phyloP scores from a whole-genome alignment of 352 stramenopile species.

The Pythium periplocum region DNA sequence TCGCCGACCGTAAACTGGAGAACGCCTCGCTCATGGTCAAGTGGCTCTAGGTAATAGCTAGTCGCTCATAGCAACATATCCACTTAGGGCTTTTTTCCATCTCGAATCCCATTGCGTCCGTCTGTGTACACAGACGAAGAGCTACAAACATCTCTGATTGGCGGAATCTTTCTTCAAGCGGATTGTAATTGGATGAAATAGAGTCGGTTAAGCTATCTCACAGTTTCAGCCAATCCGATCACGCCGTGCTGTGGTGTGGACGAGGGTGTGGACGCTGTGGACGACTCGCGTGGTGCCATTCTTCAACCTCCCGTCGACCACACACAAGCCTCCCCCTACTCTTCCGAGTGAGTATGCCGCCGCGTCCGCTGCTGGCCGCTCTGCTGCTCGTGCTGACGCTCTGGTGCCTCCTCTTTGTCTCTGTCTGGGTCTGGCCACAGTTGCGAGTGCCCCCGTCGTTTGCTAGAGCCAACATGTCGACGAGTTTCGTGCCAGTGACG shows the following conservation, averaged over 20 bases:
- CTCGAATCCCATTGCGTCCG: no score
- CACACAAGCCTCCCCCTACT: not conserved
- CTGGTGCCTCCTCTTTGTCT: conserved; percentile 4
- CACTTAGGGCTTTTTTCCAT: not conserved
- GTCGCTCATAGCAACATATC: not conserved
- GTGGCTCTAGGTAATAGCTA: conserved; percentile 28
- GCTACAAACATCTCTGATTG: not conserved
- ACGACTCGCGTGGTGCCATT: conserved; percentile 12
- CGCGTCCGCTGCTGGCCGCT: not conserved
- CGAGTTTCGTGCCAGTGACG: conserved; percentile 57
- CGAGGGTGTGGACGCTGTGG: not conserved
- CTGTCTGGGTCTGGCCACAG: not conserved
- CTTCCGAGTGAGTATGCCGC: not conserved
- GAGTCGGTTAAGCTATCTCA: no score
- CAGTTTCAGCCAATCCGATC: no score
- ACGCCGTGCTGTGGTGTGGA: no score
- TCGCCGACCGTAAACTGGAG: conserved; percentile 62
- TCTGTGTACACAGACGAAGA: not conserved
- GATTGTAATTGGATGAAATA: not conserved
- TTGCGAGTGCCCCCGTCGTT: not conserved
- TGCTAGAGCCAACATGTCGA: conserved; percentile 16
- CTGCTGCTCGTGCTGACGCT: conserved; percentile 13
- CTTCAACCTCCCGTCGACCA: conserved; percentile 13
- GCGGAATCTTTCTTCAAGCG: not conserved
- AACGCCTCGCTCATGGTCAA: conserved; percentile 79